These are phyloP conservation scores for Blastomyces silverae DNA, from an alignment of 2,329 filamentous ascomycete species.

Conservation along the genomic window DNA sequence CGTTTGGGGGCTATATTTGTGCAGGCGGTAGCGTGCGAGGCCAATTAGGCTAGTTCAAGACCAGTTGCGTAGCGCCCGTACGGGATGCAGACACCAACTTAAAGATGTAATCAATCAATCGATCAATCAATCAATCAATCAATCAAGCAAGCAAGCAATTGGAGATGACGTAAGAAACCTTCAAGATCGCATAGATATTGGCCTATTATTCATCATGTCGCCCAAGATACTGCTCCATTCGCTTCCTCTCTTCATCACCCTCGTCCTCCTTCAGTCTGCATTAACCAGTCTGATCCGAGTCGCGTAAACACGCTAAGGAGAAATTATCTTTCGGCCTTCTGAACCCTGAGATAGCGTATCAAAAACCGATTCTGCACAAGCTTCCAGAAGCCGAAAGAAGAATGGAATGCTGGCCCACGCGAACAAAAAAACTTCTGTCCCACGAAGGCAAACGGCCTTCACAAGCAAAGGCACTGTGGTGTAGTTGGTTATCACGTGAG, in stretches of 20 bases:
- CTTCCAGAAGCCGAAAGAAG: neutral
- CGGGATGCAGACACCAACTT: too few species aligned
- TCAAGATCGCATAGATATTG: too few species aligned
- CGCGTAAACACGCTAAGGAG: neutral
- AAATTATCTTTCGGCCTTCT: neutral
- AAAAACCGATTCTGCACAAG: neutral
- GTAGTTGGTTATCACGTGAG: constrained; percentile 12
- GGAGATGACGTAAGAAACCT: too few species aligned
- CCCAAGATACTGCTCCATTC: too few species aligned
- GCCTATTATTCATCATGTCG: too few species aligned
- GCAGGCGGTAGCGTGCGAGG: too few species aligned
- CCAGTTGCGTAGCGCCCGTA: too few species aligned
- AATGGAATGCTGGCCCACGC: neutral
- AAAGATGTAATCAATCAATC: too few species aligned
- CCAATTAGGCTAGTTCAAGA: too few species aligned
- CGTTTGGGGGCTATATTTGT: too few species aligned
- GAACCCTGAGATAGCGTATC: neutral
- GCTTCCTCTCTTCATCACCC: neutral
- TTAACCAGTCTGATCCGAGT: neutral
- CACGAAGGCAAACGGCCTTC: neutral
- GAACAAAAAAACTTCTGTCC: neutral
- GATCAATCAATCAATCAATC: too few species aligned
- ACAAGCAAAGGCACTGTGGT: constrained; percentile 5
- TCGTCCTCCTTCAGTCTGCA: neutral
- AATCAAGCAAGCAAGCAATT: too few species aligned